Percentiles rank a stretch among this genome's conserved stretches.
Evolutionary conservation across 2,329 filamentous ascomycete genomes (phyloP).

Genomic region (Neopestalotiopsis sp.): DNA sequence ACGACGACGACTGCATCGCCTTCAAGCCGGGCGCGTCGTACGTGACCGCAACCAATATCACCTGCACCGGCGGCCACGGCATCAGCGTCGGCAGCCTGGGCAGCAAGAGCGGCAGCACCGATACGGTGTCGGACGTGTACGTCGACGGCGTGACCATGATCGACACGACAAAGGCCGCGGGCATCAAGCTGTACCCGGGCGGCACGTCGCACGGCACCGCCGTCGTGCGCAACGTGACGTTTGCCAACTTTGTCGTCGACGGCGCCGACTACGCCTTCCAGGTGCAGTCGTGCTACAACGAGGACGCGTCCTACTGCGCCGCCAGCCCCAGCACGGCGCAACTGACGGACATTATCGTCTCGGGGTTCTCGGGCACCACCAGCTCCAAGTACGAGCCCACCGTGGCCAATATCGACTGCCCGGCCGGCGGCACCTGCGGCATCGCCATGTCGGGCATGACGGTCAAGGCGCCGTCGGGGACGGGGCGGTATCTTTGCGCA

Average conservation of each 20-base stretch:
- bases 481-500: conserved; percentile 3
- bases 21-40: conserved; percentile 47
- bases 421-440: conserved; percentile 41
- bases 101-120: conserved; percentile 35
- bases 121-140: conserved; percentile 47
- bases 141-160: conserved; percentile 46
- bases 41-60: conserved; percentile 44
- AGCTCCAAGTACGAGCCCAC: conserved; percentile 39
- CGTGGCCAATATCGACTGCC: conserved; percentile 44
- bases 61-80: conserved; percentile 51
- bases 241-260: conserved; percentile 39
- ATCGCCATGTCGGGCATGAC: conserved; percentile 38
- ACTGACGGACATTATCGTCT: conserved; percentile 40
- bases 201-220: conserved; percentile 41
- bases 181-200: conserved; percentile 50
- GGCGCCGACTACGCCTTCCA: conserved; percentile 48
- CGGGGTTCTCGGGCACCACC: conserved; percentile 43
- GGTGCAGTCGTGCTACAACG: conserved; percentile 49
- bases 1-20: conserved; percentile 50
- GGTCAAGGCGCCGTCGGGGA: conserved; percentile 33
- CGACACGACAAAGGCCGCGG: conserved; percentile 47
- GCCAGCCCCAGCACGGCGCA: conserved; percentile 38
- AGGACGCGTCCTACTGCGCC: conserved; percentile 40
- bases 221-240: conserved; percentile 48
- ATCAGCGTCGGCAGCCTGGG: conserved; percentile 53